Evolutionary conservation across 257 asterid species (phyloP).

Genomic region (Solanum arcanum): DNA sequence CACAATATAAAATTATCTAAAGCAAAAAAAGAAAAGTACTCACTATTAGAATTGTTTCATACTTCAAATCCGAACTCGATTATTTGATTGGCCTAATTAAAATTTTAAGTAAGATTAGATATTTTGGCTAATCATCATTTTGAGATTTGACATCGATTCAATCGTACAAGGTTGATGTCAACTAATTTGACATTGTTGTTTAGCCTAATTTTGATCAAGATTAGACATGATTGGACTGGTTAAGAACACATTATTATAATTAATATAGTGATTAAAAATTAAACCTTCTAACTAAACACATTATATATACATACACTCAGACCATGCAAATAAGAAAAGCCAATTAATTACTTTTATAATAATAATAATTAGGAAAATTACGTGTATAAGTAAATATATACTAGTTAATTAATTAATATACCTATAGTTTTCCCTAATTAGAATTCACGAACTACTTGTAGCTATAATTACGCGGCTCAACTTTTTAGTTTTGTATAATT

Average conservation of each 20-base stretch:
- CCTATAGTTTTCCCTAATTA: no score
- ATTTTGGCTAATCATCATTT: background rate
- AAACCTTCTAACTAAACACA: background rate
- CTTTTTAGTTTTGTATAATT: no score
- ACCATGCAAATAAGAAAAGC: background rate
- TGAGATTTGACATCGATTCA: background rate
- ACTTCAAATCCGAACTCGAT: background rate
- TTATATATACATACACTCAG: background rate
- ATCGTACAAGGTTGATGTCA: background rate
- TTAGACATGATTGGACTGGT: background rate
- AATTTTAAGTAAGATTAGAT: background rate
- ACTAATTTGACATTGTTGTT: background rate
- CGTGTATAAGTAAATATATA: no score
- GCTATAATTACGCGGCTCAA: no score
- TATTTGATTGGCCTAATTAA: background rate
- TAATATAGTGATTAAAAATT: background rate
- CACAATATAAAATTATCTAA: background rate
- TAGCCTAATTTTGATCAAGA: background rate
- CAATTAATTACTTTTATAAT: background rate
- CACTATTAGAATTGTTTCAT: background rate
- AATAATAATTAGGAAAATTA: no score
- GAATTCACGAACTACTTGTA: no score
- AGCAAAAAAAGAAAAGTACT: no score
- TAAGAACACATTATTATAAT: background rate
- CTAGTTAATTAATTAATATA: no score